Percentiles rank a stretch among this genome's conserved stretches.
Evolutionary conservation across 73 alveolate genomes (phyloP).

Genomic region (Breviolum minutum): DNA sequence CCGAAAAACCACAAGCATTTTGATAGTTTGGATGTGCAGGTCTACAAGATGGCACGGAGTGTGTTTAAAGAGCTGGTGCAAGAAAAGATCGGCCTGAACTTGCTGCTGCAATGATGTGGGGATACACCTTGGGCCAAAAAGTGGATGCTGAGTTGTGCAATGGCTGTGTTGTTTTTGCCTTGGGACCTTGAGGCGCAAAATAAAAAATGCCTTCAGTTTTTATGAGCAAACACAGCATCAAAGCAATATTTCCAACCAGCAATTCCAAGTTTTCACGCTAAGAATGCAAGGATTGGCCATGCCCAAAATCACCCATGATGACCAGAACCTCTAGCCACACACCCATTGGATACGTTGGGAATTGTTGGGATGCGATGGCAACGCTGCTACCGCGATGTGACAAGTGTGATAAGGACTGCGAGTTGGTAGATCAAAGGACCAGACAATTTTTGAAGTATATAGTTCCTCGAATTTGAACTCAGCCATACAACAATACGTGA

Average conservation of each 20-base stretch:
- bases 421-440: not conserved
- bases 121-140: not conserved
- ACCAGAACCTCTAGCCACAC: no score
- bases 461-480: no score
- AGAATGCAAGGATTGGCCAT: not conserved
- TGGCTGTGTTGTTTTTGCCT: no score
- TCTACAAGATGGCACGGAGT: constrained; percentile 21
- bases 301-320: not conserved
- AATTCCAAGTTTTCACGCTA: not conserved
- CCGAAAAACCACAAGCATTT: no score
- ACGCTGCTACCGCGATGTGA: constrained; percentile 70
- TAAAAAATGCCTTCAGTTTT: no score
- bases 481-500: no score
- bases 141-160: no score
- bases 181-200: no score
- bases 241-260: not conserved
- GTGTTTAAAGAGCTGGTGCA: constrained; percentile 9
- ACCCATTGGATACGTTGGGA: no score
- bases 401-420: constrained; percentile 59
- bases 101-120: not conserved
- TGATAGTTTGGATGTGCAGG: not conserved
- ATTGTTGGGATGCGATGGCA: not conserved
- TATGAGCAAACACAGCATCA: not conserved
- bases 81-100: not conserved
- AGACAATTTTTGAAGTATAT: no score